These are phyloP conservation scores for Psidium guajava DNA, from an alignment of 345 rosid genomes.

Conservation along the genomic window DNA sequence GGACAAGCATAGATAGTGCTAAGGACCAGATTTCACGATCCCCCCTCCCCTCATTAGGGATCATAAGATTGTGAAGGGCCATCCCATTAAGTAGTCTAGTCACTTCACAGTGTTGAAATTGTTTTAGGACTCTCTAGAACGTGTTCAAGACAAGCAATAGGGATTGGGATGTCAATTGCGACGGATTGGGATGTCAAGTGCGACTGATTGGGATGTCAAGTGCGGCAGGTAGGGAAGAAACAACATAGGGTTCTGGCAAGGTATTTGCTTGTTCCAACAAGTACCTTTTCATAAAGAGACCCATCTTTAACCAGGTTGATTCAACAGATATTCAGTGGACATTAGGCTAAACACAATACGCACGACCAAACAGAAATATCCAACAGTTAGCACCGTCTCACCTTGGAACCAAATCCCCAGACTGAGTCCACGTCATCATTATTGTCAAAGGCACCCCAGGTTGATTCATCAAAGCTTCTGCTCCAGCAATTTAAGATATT, in stretches of 20 bases:
- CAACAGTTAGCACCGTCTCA: slow-evolving; percentile 13
- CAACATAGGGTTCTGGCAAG: background rate
- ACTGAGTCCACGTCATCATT: slow-evolving; percentile 85
- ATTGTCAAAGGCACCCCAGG: slow-evolving; percentile 91
- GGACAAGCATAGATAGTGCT: background rate
- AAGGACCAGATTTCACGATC: background rate
- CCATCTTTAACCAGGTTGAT: background rate
- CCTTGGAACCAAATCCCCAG: slow-evolving; percentile 92
- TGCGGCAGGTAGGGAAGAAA: background rate
- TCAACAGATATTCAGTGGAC: background rate
- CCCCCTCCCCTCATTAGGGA: background rate
- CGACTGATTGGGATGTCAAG: too few relatives aligned
- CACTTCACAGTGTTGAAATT: background rate
- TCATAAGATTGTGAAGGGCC: background rate
- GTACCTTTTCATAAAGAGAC: background rate
- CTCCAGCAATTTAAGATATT: background rate
- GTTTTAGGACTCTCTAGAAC: background rate
- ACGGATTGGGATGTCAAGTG: too few relatives aligned
- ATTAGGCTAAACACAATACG: background rate
- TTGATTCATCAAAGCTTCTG: slow-evolving; percentile 81
- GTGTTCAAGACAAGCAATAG: background rate
- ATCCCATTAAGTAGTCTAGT: background rate
- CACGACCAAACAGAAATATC: background rate
- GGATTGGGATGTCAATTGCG: background rate
- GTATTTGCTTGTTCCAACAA: background rate